Conservation (phyloP, 2,329 filamentous ascomycete genomes). For the Dothideomycetes sp. region DNA sequence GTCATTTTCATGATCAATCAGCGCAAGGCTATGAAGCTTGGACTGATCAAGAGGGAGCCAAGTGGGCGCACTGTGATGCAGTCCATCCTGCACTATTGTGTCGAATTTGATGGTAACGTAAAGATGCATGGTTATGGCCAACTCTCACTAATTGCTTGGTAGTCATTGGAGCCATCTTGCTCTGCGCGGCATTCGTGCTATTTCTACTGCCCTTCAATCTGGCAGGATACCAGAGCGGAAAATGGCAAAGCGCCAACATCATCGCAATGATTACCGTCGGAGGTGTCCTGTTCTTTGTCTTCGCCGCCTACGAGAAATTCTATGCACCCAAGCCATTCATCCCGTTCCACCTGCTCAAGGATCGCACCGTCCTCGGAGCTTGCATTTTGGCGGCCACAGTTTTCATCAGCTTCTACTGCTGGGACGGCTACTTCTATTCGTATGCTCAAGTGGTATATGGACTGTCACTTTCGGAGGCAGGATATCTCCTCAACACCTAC, state of each 20-base stretch:
- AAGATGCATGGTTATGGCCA: too few species aligned
- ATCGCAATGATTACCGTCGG: conserved; percentile 22
- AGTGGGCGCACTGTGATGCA: conserved; percentile 12
- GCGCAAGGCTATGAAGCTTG: conserved; percentile 18
- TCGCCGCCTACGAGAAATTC: conserved; percentile 48
- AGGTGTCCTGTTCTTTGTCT: conserved; percentile 23
- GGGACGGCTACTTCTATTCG: conserved; percentile 28
- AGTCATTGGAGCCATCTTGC: conserved; percentile 17
- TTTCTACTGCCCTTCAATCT: conserved; percentile 13
- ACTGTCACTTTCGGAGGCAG: conserved; percentile 18
- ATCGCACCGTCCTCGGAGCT: conserved; percentile 40
- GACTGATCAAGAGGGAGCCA: conserved; percentile 12
- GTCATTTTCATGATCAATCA: conserved; percentile 18
- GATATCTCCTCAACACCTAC: conserved; percentile 28
- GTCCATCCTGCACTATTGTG: conserved; percentile 1
- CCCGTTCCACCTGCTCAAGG: conserved; percentile 39
- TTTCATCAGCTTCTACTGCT: conserved; percentile 36
- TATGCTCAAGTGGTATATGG: conserved; percentile 30
- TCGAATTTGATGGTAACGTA: conserved; percentile 6
- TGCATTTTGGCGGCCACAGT: conserved; percentile 27
- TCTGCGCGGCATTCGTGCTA: conserved; percentile 13
- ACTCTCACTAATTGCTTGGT: too few species aligned
- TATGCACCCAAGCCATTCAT: conserved; percentile 47
- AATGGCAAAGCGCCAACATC: conserved; percentile 13
- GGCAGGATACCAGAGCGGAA: conserved; percentile 8